Base-by-base conservation (phyloP, 202 grass and related monocot species). In the Schoenoplectus tabernaemontani region DNA sequence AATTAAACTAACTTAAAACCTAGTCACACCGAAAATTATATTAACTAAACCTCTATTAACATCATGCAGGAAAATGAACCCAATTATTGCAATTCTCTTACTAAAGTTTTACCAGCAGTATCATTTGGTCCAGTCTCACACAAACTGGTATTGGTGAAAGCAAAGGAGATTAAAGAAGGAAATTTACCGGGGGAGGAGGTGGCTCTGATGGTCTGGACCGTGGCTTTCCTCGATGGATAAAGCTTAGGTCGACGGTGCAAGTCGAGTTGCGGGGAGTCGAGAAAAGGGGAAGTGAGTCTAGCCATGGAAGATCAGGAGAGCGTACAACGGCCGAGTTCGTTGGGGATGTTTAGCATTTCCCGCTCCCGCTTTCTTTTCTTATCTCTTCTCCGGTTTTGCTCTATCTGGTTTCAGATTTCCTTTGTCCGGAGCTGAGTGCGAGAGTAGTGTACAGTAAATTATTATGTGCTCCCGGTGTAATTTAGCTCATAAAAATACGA, bases 391-490 rank as follows among this genome's bases (percentile, higher is more conserved):
- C 6, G 28, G 19, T 79, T 64, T 42, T 2, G 16, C 20, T 32
- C 39, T 64, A 79, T 79, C 77, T 79, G 48, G 26, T 43, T 64
- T 59, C 76, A 79, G 77, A 79, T 79, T 79, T 78, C 59, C 57
- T 79, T 46, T 79, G 77, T 79, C 77, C 16, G 20, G 57, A 64
- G 16, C n/a, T 24, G 39, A 78, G 56, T 13, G 65, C 39, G 9
- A 15, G 39, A 37, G 32, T 17, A 13, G 61, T 34, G 32, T 6
- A 64, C 13, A n/a, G 33, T 64, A 33, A 76, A 77, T 38, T 53
- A 30, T 77, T 77, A 26, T 1, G 26, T 77, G 28, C 28, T n/a
- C 53, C 10, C 16, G 72, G 72, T 77, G 41, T 5, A 77, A 3
- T 33, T n/a, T n/a, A n/a, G n/a, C n/a, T n/a, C n/a, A n/a, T n/a